Evolutionary conservation across 2,329 filamentous ascomycete genomes (phyloP).

Genomic region (Harringtonia lauricola): DNA sequence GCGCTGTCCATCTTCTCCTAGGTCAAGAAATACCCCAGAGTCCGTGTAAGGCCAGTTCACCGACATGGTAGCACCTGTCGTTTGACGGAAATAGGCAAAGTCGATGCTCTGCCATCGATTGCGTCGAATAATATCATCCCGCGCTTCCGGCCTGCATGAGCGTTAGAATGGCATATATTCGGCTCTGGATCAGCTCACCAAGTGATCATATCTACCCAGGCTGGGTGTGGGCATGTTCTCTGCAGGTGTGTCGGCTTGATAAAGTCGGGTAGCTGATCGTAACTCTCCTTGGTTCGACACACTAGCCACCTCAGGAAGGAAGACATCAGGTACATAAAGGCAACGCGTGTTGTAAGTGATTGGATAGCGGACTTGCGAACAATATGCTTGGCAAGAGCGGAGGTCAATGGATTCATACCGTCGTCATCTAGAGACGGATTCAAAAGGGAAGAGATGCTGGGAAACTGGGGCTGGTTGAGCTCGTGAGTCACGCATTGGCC

Average conservation of each 20-base stretch:
- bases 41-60: slow-evolving; percentile 9
- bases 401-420: slow-evolving; percentile 2
- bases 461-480: slow-evolving; percentile 11
- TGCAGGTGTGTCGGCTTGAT: slow-evolving; percentile 15
- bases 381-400: slow-evolving; percentile 4
- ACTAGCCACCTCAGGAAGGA: slow-evolving; percentile 13
- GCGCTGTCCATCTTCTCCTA: slow-evolving; percentile 5
- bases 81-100: slow-evolving; percentile 1
- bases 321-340: slow-evolving; percentile 11
- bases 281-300: slow-evolving; percentile 14
- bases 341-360: slow-evolving; percentile 11
- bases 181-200: slow-evolving; percentile 1
- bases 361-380: neutral
- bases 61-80: slow-evolving; percentile 4
- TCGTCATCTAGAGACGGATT: slow-evolving; percentile 10
- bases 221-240: slow-evolving; percentile 14
- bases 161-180: neutral
- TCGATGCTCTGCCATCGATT: slow-evolving; percentile 1
- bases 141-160: neutral
- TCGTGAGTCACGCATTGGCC: slow-evolving; percentile 1
- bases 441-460: slow-evolving; percentile 15
- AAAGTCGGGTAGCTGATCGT: slow-evolving; percentile 14
- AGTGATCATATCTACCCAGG: slow-evolving; percentile 15
- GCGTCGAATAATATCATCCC: slow-evolving; percentile 5
- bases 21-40: slow-evolving; percentile 4